Conservation (phyloP, 805 yeast genomes). For the Blastobotrys chiropterorum region DNA sequence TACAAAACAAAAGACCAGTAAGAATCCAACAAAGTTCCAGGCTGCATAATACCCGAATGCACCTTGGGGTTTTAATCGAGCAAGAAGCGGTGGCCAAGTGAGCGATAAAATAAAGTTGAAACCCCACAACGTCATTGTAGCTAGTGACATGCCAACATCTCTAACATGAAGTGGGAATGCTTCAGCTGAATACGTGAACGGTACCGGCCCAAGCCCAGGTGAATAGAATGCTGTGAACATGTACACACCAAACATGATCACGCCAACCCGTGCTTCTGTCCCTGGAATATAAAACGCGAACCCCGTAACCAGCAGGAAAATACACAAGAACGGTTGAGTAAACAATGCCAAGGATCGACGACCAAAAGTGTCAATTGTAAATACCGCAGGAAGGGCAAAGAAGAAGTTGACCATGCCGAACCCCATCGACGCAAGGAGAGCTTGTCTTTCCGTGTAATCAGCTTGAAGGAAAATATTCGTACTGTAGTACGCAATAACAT, state of each 20-base stretch:
- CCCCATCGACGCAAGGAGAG: conserved; percentile 79
- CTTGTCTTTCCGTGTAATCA: conserved; percentile 53
- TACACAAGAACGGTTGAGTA: conserved; percentile 56
- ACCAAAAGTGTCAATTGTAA: conserved; percentile 72
- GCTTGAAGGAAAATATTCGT: conserved; percentile 67
- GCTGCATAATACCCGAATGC: conserved; percentile 88
- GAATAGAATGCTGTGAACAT: conserved; percentile 69
- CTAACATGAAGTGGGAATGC: conserved; percentile 73
- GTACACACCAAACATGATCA: conserved; percentile 68
- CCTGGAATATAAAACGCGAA: conserved; percentile 65
- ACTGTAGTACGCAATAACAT: conserved; percentile 81
- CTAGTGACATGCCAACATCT: conserved; percentile 74
- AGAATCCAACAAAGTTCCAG: conserved; percentile 72
- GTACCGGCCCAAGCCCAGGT: conserved; percentile 84
- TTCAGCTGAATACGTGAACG: conserved; percentile 84
- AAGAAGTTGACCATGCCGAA: conserved; percentile 76
- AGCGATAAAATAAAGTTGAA: conserved; percentile 57
- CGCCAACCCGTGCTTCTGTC: conserved; percentile 49
- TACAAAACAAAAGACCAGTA: conserved; percentile 43
- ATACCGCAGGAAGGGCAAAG: conserved; percentile 78
- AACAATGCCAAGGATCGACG: conserved; percentile 53
- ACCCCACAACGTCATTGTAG: conserved; percentile 54
- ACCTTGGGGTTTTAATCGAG: conserved; percentile 69
- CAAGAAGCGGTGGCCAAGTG: conserved; percentile 70
- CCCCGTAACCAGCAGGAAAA: conserved; percentile 44